phyloP scores from a whole-genome alignment of 1,284 basidiomycete genomes.

The Rhodotorula sp. region DNA sequence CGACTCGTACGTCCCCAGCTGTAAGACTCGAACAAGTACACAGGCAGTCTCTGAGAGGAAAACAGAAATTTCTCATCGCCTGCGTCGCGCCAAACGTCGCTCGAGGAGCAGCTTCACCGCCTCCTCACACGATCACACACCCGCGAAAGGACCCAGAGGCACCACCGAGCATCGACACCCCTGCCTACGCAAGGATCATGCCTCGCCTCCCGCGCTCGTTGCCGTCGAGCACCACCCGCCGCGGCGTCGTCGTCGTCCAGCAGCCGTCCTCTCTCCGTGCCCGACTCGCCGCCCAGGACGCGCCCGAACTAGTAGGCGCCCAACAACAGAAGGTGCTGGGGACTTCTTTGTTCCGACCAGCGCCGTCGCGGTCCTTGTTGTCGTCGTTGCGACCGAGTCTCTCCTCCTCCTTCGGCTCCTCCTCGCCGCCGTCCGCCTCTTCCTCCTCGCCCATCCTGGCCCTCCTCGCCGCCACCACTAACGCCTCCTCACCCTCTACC shows the following conservation, averaged over 20 bases:
- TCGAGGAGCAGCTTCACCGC: not conserved
- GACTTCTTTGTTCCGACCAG: slow-evolving; percentile 12
- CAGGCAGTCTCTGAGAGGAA: too few relatives aligned
- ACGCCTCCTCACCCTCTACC: not conserved
- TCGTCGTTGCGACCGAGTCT: slow-evolving; percentile 7
- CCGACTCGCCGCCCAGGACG: not conserved
- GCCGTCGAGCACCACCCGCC: not conserved
- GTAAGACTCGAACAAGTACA: too few relatives aligned
- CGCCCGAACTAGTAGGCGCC: not conserved
- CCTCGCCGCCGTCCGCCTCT: slow-evolving; percentile 5
- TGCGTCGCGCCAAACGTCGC: not conserved
- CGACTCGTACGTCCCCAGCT: too few relatives aligned
- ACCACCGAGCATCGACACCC: too few relatives aligned
- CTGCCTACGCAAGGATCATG: not conserved
- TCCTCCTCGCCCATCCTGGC: slow-evolving; percentile 14
- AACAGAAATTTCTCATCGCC: too few relatives aligned
- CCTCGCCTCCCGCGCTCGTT: slow-evolving; percentile 16
- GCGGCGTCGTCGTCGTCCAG: not conserved
- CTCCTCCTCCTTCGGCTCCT: slow-evolving; percentile 7
- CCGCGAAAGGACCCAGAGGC: not conserved
- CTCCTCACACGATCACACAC: not conserved
- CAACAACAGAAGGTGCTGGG: not conserved
- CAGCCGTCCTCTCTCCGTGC: not conserved
- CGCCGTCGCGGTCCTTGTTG: slow-evolving; percentile 1
- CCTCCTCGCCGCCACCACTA: not conserved